Evolutionary conservation across 2,329 filamentous ascomycete species (phyloP), one percentile per base, ranked within the genome.

Genomic region (Zalaria sp.): DNA sequence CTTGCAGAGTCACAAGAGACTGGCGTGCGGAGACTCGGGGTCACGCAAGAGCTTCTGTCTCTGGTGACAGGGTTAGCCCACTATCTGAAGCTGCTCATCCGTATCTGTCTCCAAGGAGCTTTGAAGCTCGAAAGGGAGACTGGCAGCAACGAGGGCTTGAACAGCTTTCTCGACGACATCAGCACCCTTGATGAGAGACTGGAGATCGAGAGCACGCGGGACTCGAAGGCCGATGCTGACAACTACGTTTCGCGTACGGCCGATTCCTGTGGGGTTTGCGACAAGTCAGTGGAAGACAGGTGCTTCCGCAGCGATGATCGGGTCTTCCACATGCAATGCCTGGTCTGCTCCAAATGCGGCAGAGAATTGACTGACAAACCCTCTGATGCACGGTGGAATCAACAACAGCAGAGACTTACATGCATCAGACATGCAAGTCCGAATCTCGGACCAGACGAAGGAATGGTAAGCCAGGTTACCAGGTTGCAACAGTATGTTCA

Each of bases 41-140:
- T 98, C 28, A 98, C 91, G 5, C 91, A 98, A 60, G 91, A 98
- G 59, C 73, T 98, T n/a, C 66, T 98, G n/a, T 93, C 89, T 5
- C 73, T 98, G 5, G 91, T 98, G 41, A 98, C 91, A 34, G 89
- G 91, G 31, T 73, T 98, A 40, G 91, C 91, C 11, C 91, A 98
- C 62, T 98, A 98, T 57, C 76, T 98, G 41, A 98, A 98, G 62
- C 81, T 98, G 29, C 75, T 98, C 45, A 98, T 98, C 53, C 79
- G 91, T 39, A 98, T 98, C 52, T 95, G 91, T 57, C 73, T 98
- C 27, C 93, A 96, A 58, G 91, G 89, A 28, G 82, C 91, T 5
- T 68, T 98, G 37, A 89, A 87, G 54, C 74, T 96, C 34, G 91
- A 98, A 62, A 80, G 86, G 43, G 89, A 96, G 54, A 80, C 79